These are phyloP conservation scores for Ogataea degrootiae DNA, from an alignment of 805 yeast species.

Conservation along the genomic window DNA sequence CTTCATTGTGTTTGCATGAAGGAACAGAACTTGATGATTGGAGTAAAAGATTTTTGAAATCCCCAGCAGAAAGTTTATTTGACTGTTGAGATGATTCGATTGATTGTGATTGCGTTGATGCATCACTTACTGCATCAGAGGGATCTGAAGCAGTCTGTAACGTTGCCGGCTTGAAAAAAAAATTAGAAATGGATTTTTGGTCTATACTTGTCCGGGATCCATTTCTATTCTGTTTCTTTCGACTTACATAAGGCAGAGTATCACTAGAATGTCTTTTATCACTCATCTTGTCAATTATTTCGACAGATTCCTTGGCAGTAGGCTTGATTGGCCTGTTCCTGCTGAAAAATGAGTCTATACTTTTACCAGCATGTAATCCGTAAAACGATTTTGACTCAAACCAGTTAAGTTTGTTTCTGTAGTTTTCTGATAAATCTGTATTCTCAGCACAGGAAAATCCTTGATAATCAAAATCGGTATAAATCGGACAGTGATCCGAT, in stretches of 20 bases:
- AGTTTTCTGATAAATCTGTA: constrained; percentile 2
- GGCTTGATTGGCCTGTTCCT: not conserved
- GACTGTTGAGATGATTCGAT: not conserved
- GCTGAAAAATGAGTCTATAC: constrained; percentile 29
- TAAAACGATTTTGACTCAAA: constrained; percentile 53
- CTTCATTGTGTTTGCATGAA: constrained; percentile 41
- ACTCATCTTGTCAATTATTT: not conserved
- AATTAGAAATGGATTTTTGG: constrained; percentile 21
- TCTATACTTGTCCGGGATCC: not conserved
- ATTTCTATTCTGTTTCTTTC: constrained; percentile 10
- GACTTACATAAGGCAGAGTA: constrained; percentile 11
- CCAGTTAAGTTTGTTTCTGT: constrained; percentile 25
- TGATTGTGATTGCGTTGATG: not conserved
- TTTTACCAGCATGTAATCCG: constrained; percentile 29
- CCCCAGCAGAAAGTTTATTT: constrained; percentile 8
- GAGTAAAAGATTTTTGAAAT: constrained; percentile 20
- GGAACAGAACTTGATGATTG: constrained; percentile 28
- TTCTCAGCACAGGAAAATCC: not conserved
- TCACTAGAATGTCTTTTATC: not conserved
- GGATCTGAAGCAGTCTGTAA: not conserved
- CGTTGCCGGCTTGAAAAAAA: constrained; percentile 17
- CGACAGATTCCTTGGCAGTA: not conserved
- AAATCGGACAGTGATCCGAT: constrained; percentile 94
- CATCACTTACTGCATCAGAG: not conserved
- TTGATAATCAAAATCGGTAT: constrained; percentile 49